Conservation (phyloP, 805 yeast genomes). For the Metschnikowia lunata region DNA sequence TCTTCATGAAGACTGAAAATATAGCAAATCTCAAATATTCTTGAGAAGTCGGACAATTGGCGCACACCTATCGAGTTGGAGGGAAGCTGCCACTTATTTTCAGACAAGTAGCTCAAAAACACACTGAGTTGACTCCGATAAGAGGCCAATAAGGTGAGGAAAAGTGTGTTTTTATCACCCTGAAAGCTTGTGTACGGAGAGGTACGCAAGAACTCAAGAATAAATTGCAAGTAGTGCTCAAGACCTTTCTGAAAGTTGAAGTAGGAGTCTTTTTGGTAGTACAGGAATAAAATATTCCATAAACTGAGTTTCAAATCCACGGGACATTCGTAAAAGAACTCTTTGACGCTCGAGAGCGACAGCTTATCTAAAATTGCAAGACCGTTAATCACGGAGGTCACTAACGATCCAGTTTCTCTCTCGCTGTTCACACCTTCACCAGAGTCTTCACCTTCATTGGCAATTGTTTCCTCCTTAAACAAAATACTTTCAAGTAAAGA, state of each 20-base stretch:
- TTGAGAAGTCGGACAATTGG: slow-evolving; percentile 21
- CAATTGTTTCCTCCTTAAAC: slow-evolving; percentile 19
- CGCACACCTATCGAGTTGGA: slow-evolving; percentile 1
- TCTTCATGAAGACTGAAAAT: slow-evolving; percentile 52
- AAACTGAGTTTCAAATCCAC: slow-evolving; percentile 63
- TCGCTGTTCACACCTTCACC: not conserved
- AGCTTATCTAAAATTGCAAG: slow-evolving; percentile 13
- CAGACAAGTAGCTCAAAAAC: slow-evolving; percentile 24
- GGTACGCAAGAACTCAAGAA: slow-evolving; percentile 34
- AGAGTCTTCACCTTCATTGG: not conserved
- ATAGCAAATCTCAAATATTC: slow-evolving; percentile 42
- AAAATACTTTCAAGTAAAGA: slow-evolving; percentile 45
- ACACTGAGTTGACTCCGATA: slow-evolving; percentile 48
- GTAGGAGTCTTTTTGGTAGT: slow-evolving; percentile 36
- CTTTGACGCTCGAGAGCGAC: slow-evolving; percentile 46
- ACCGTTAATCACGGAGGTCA: slow-evolving; percentile 14
- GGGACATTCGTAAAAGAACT: slow-evolving; percentile 60
- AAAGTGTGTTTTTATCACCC: slow-evolving; percentile 35
- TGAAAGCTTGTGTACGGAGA: slow-evolving; percentile 15
- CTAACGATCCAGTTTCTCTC: slow-evolving; percentile 5
- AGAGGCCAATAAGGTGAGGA: slow-evolving; percentile 50
- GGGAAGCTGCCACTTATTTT: slow-evolving; percentile 32
- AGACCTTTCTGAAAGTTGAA: slow-evolving; percentile 46
- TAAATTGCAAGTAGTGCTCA: slow-evolving; percentile 44
- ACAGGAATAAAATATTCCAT: slow-evolving; percentile 68